Evolutionary conservation across 495 filamentous ascomycete genomes (phyloP), one percentile per base, ranked within the genome.

Genomic region (Halenospora varia): DNA sequence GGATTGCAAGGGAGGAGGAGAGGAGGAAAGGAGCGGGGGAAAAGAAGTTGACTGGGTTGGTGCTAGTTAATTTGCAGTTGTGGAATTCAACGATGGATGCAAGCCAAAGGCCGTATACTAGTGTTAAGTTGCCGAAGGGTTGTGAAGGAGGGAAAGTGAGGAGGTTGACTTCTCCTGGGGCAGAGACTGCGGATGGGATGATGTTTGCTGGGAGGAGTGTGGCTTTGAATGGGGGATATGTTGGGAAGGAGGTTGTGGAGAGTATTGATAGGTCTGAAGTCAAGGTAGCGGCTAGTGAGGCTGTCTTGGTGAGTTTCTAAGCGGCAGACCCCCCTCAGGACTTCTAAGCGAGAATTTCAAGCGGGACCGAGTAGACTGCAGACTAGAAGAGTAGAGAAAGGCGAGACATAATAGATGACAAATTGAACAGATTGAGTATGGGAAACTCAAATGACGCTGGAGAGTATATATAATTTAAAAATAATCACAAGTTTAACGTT

Each of bases 251-350:
- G 60, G 25, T 25, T 13, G n/a, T 44, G 29, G 60, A 57, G 18
- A 53, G 29, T 25, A 24, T 59, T 1, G 22, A 25, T 3, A 48
- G 17, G 13, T 48, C 40, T 11, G 39, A 44, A 15, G 60, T 58
- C n/a, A 22, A 58, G 46, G 60, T 62, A 2, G 60, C 47, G 20
- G 60, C 60, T 17, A 48, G 60, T 10, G 60, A 62, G 45, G 60
- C 60, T 15, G 60, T 62, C 2, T 39, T 58, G 11, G 39, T 58
- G 18, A 6, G 6, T 4, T 35, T 35, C 29, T 35, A n/a, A n/a
- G n/a, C n/a, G n/a, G n/a, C n/a, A n/a, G n/a, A n/a, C n/a, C n/a
- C n/a, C n/a, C n/a, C n/a, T n/a, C n/a, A n/a, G n/a, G n/a, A n/a
- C n/a, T n/a, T n/a, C n/a, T n/a, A n/a, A n/a, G n/a, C n/a, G n/a